Conservation (phyloP, 805 yeast species). For the Candida germanica region DNA sequence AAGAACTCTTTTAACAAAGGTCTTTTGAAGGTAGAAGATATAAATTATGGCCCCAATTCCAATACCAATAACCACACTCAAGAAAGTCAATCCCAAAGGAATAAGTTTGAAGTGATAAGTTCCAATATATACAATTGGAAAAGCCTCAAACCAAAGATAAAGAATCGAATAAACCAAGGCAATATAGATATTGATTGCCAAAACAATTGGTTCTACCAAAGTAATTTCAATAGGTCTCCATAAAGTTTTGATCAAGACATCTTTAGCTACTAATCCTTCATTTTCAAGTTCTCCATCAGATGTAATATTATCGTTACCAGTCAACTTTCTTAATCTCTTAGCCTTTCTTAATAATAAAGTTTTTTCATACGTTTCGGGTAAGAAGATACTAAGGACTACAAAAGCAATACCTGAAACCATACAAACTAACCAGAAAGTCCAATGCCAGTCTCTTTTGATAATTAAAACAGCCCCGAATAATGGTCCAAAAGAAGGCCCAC, state of each 20-base stretch:
- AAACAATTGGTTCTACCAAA: constrained; percentile 51
- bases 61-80: constrained; percentile 48
- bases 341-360: constrained; percentile 49
- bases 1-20: constrained; percentile 19
- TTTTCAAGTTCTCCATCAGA: constrained; percentile 37
- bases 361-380: constrained; percentile 44
- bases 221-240: constrained; percentile 54
- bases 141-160: constrained; percentile 53
- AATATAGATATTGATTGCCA: constrained; percentile 49
- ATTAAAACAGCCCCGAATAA: constrained; percentile 51
- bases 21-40: constrained; percentile 21
- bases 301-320: constrained; percentile 45
- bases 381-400: constrained; percentile 32
- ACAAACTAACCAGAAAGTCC: constrained; percentile 52
- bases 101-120: constrained; percentile 46
- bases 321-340: constrained; percentile 41
- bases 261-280: background rate
- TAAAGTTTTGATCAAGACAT: constrained; percentile 25
- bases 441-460: constrained; percentile 54
- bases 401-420: constrained; percentile 39
- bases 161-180: constrained; percentile 51
- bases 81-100: constrained; percentile 46
- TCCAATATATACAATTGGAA: constrained; percentile 48
- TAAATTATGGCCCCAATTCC: constrained; percentile 32
- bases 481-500: constrained; percentile 58